Evolutionary conservation across 768 basidiomycete genomes (phyloP), one percentile per base, ranked within the genome.

Genomic region (Lactifluus subvellereus): DNA sequence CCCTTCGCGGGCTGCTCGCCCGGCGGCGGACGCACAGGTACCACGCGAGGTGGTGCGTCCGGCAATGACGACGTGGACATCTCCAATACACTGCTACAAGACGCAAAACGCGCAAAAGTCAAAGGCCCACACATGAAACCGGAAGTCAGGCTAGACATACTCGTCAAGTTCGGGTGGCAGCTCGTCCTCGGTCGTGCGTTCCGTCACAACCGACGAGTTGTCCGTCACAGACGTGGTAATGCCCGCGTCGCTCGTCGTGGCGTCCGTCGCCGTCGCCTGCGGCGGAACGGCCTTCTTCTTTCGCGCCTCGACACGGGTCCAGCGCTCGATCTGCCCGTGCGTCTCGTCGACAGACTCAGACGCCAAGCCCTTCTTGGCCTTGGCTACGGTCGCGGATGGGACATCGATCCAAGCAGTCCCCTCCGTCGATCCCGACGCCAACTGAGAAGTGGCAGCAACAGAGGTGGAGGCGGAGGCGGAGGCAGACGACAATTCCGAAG

Each of bases 241-340:
- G 38, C 81, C 82, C 11, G 81, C 73, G 71, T 85, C 85, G 61
- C 78, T 80, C 16, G 77, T 75, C 32, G 74, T 60, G 37, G 77
- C 76, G 45, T 73, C 76, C 18, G 71, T 70, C 27, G 72, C 72
- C 50, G 43, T 65, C 22, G 56, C 48, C 18, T 45, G 60, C 38
- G 53, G 38, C 16, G 48, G 32, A 52, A 47, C 33, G 18, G 50
- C 20, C 20, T 62, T 66, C 69, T 66, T 76, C 58, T 75, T 77
- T n/a, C 75, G 76, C 33, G 80, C 74, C 65, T 82, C 81, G n/a
- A 89, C 84, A 59, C 84, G 85, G 22, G 87, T 89, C 88, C 88
- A 89, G 5, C 84, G 84, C 38, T 80, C 77, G 66, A 87, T 85
- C 2, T 80, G 82, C 62, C 82, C 82, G 18, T 73, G 60, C 16